phyloP scores from a whole-genome alignment of 306 rosid genomes.

The Quillaja saponaria region DNA sequence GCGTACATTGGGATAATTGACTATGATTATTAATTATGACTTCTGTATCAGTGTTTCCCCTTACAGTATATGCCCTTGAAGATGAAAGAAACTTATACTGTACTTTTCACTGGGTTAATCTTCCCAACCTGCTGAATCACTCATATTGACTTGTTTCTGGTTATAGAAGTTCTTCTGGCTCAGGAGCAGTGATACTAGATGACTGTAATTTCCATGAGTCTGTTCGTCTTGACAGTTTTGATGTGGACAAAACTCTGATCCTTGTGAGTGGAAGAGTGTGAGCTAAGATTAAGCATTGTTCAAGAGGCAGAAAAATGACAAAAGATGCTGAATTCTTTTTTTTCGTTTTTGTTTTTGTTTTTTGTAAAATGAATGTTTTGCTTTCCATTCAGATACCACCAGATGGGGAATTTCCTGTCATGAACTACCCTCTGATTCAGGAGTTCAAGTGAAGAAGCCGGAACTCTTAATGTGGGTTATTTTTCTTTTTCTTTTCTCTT shows the following conservation, averaged over 20 bases:
- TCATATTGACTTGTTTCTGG: constrained; percentile 42
- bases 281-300: constrained; percentile 7
- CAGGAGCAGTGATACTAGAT: constrained; percentile 73
- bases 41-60: neutral
- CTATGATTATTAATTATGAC: constrained; percentile 22
- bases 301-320: too few relatives aligned
- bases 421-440: constrained; percentile 89
- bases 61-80: neutral
- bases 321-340: neutral
- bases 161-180: constrained; percentile 64
- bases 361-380: constrained; percentile 30
- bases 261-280: constrained; percentile 51
- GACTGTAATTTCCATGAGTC: constrained; percentile 94
- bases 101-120: too few relatives aligned
- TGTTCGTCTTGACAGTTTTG: constrained; percentile 80
- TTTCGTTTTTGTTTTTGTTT: constrained; percentile 24
- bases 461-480: constrained; percentile 59
- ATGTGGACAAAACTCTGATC: constrained; percentile 64
- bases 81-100: too few relatives aligned
- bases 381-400: constrained; percentile 56
- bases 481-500: neutral
- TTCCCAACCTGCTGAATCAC: neutral
- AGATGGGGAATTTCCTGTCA: constrained; percentile 85
- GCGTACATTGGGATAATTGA: constrained; percentile 14
- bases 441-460: constrained; percentile 82